Percentiles rank a stretch among this genome's conserved stretches.
These are phyloP conservation scores for Cladosporium velox DNA, from an alignment of 2,329 filamentous ascomycete genomes.

Conservation along the genomic window DNA sequence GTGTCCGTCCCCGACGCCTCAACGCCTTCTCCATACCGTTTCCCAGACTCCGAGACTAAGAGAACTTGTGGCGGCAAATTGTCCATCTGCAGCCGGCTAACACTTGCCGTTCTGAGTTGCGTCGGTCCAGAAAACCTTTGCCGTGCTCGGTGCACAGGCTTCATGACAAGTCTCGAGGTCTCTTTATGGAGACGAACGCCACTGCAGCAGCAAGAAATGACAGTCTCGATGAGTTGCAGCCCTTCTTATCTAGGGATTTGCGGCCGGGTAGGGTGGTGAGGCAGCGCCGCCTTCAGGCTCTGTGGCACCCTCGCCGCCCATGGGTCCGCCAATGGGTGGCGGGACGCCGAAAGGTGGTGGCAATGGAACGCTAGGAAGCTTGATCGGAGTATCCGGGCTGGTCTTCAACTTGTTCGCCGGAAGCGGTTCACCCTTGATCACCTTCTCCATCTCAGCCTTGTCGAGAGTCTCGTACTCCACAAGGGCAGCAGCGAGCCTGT, in stretches of 20 bases:
- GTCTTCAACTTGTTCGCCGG: conserved; percentile 62
- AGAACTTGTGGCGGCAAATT: not conserved
- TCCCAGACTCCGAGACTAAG: not conserved
- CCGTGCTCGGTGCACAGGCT: not conserved
- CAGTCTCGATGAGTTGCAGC: not conserved
- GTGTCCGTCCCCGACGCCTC: not conserved
- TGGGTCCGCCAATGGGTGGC: not conserved
- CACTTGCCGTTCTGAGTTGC: not conserved
- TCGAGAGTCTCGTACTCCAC: conserved; percentile 93
- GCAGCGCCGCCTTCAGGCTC: conserved; percentile 4
- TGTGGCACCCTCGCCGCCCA: not conserved
- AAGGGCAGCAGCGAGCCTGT: conserved; percentile 82
- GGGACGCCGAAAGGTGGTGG: conserved; percentile 17
- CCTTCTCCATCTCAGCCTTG: conserved; percentile 85
- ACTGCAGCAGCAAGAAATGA: not conserved
- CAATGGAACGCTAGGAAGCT: conserved; percentile 55
- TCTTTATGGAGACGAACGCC: not conserved
- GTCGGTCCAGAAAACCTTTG: not conserved
- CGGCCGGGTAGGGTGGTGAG: conserved; percentile 18
- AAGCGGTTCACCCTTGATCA: conserved; percentile 83
- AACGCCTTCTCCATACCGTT: not conserved
- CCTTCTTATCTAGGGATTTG: not conserved
- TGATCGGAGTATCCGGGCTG: conserved; percentile 62
- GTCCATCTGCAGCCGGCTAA: not conserved
- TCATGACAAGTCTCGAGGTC: not conserved